Percentiles rank a stretch among this genome's conserved stretches.
Evolutionary conservation across 768 basidiomycete species (phyloP).

Genomic region (Hericium erinaceus): DNA sequence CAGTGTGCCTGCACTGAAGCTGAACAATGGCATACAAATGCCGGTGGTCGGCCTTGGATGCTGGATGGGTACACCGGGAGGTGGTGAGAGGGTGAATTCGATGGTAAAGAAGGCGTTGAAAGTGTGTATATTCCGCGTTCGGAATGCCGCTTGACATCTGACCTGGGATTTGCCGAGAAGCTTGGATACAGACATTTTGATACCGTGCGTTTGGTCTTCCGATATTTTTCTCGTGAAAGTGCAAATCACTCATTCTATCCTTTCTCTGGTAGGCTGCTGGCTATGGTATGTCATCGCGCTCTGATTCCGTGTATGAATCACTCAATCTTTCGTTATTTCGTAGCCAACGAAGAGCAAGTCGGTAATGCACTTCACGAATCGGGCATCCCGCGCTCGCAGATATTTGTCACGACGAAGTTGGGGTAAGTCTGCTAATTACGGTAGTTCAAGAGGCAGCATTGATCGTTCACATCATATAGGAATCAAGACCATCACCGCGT

Average conservation of each 20-base stretch:
- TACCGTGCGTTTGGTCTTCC: background rate
- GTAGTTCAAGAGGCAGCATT: background rate
- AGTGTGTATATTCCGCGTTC: background rate
- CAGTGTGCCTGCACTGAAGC: background rate
- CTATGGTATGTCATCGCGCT: background rate
- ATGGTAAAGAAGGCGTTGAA: slow-evolving; percentile 10
- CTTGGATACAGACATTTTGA: slow-evolving; percentile 9
- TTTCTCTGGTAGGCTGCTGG: background rate
- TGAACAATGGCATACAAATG: slow-evolving; percentile 3
- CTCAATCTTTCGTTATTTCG: background rate
- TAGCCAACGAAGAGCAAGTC: slow-evolving; percentile 36
- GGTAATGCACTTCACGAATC: slow-evolving; percentile 37
- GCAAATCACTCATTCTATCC: background rate
- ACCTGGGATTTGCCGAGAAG: background rate
- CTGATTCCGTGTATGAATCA: too few relatives aligned
- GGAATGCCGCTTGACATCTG: too few relatives aligned
- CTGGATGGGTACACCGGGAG: slow-evolving; percentile 9
- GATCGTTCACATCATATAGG: background rate
- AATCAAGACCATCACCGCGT: slow-evolving; percentile 20
- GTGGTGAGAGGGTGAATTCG: background rate
- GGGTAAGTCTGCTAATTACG: slow-evolving; percentile 17
- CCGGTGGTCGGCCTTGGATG: slow-evolving; percentile 2
- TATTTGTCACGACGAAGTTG: slow-evolving; percentile 45
- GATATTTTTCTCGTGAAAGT: background rate
- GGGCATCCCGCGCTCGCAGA: slow-evolving; percentile 32